Percentiles rank a stretch among this genome's conserved stretches.
Evolutionary conservation across 805 yeast genomes (phyloP).

Genomic region (Diddensiella santjacobensis): DNA sequence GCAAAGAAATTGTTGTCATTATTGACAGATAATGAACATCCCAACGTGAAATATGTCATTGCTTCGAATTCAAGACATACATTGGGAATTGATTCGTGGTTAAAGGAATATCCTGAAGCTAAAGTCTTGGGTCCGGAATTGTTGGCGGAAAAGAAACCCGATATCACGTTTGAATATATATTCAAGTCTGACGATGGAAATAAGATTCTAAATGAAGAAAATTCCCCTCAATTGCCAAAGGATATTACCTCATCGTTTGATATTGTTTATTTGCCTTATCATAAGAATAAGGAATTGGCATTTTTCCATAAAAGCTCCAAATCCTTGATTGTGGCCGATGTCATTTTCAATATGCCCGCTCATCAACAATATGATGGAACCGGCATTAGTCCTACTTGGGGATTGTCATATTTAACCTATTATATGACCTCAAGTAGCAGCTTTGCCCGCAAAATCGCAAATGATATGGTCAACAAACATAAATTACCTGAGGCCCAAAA

Average conservation of each 20-base stretch:
- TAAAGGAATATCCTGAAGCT: constrained; percentile 46
- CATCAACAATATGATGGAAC: constrained; percentile 49
- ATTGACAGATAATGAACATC: constrained; percentile 5
- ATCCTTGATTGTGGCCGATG: constrained; percentile 55
- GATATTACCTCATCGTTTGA: constrained; percentile 44
- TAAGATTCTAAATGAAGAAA: constrained; percentile 2
- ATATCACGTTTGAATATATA: constrained; percentile 29
- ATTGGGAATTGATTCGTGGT: constrained; percentile 54
- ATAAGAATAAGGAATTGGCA: constrained; percentile 56
- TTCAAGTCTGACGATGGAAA: constrained; percentile 5
- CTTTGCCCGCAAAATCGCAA: constrained; percentile 34
- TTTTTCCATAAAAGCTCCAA: constrained; percentile 45
- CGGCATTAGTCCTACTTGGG: constrained; percentile 42
- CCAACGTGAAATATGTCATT: constrained; percentile 38
- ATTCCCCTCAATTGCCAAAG: constrained; percentile 27
- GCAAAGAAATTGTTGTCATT: constrained; percentile 16
- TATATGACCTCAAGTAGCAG: constrained; percentile 39
- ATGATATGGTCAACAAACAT: constrained; percentile 21
- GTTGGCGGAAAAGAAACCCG: constrained; percentile 24
- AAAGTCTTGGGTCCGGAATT: constrained; percentile 53
- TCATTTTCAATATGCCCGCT: constrained; percentile 55
- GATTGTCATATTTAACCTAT: constrained; percentile 41
- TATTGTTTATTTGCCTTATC: constrained; percentile 54
- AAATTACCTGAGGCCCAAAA: constrained; percentile 24
- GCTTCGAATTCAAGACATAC: constrained; percentile 66